phyloP scores from a whole-genome alignment of 108 stramenopile genomes.

The Skeletonema tropicum region DNA sequence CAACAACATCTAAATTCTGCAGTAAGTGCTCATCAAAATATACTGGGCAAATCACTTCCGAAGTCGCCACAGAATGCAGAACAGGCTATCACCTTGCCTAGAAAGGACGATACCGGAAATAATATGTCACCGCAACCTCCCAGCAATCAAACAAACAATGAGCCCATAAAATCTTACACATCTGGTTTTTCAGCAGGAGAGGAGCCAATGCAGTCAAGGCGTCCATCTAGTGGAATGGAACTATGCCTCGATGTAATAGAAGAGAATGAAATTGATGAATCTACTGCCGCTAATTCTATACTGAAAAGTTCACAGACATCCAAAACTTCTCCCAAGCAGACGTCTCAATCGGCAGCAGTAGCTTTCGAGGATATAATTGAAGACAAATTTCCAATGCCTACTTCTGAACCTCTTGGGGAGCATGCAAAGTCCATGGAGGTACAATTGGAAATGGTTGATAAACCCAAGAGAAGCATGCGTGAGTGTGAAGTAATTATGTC shows the following conservation, averaged over 20 bases:
- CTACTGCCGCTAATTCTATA: neutral
- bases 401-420: constrained; percentile 21
- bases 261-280: neutral
- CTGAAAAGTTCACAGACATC: neutral
- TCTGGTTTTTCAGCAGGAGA: neutral
- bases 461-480: constrained; percentile 1
- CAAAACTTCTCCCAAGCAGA: neutral
- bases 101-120: neutral
- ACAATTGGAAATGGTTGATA: constrained; percentile 5
- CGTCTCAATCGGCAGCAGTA: neutral
- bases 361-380: neutral
- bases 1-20: neutral
- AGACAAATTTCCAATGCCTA: neutral
- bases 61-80: neutral
- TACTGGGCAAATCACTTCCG: neutral
- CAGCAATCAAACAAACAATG: neutral
- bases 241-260: neutral
- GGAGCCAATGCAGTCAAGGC: neutral
- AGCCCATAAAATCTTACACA: neutral
- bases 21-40: neutral
- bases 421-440: constrained; percentile 39
- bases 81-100: neutral
- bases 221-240: neutral
- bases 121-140: neutral
- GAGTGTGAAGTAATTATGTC: constrained; percentile 1